These are phyloP conservation scores for Eucalyptus sp. DNA, from an alignment of 345 rosid species.

Conservation along the genomic window DNA sequence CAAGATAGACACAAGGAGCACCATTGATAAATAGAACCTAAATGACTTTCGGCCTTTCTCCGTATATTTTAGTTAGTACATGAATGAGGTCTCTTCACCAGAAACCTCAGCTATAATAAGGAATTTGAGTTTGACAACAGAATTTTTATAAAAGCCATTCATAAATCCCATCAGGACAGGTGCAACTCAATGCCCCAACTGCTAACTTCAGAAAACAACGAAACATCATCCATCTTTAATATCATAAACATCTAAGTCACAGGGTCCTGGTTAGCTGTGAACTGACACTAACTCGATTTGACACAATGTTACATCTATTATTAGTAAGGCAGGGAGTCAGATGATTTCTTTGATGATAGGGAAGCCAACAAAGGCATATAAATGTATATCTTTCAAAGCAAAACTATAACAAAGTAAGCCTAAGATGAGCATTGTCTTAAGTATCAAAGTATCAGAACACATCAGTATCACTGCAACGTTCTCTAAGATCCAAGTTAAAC, in stretches of 20 bases:
- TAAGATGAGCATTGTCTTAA: not conserved
- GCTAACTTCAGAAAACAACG: too few relatives aligned
- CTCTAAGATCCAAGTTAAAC: not conserved
- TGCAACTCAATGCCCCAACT: too few relatives aligned
- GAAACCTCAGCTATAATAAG: not conserved
- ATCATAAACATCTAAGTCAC: too few relatives aligned
- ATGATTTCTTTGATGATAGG: not conserved
- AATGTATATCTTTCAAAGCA: not conserved
- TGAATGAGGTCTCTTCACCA: not conserved
- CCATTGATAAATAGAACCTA: too few relatives aligned
- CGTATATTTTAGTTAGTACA: not conserved
- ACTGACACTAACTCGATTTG: too few relatives aligned
- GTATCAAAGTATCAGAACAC: not conserved
- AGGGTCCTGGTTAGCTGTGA: too few relatives aligned
- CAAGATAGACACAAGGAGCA: too few relatives aligned
- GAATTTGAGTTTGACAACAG: not conserved
- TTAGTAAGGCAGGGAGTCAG: too few relatives aligned
- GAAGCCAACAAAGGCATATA: not conserved
- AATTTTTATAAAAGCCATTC: too few relatives aligned
- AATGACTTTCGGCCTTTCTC: not conserved
- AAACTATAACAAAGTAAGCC: not conserved
- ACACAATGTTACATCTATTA: too few relatives aligned
- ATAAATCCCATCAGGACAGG: too few relatives aligned
- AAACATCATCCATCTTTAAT: too few relatives aligned
- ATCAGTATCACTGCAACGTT: not conserved